Evolutionary conservation across 1,284 basidiomycete species (phyloP).

Genomic region (Fomitopsis schrenkii): DNA sequence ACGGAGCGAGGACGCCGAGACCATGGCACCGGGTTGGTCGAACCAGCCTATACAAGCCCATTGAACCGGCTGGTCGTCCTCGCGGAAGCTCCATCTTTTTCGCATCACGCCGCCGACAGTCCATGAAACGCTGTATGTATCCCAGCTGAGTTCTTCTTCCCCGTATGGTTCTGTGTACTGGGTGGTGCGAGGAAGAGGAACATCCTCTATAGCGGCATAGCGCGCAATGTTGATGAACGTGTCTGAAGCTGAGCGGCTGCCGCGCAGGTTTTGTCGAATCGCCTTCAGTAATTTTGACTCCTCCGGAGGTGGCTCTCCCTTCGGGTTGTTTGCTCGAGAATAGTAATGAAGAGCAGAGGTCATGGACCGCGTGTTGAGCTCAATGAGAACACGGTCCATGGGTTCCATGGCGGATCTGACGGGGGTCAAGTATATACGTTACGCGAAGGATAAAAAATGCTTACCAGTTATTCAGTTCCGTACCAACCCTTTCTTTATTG

Average conservation of each 20-base stretch:
- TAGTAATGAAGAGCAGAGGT: conserved; percentile 7
- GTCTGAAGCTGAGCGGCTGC: conserved; percentile 14
- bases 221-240: conserved; percentile 11
- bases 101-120: conserved; percentile 67
- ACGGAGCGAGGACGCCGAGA: conserved; percentile 21
- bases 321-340: not conserved
- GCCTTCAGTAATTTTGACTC: conserved; percentile 21
- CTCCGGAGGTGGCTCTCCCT: not conserved
- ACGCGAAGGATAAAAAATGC: not conserved
- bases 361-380: not conserved
- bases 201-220: conserved; percentile 5
- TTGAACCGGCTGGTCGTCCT: conserved; percentile 68
- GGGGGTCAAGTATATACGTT: not conserved
- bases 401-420: not conserved
- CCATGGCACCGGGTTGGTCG: conserved; percentile 39
- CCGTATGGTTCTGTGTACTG: conserved; percentile 9
- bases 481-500: not conserved
- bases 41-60: conserved; percentile 77
- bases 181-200: not conserved
- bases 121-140: conserved; percentile 61
- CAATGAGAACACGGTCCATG: not conserved
- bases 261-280: conserved; percentile 21
- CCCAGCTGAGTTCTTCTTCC: conserved; percentile 67
- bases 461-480: not conserved
- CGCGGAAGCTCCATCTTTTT: conserved; percentile 71